phyloP scores from a whole-genome alignment of 768 basidiomycete species.

The Holtermanniella nyarrowii region DNA sequence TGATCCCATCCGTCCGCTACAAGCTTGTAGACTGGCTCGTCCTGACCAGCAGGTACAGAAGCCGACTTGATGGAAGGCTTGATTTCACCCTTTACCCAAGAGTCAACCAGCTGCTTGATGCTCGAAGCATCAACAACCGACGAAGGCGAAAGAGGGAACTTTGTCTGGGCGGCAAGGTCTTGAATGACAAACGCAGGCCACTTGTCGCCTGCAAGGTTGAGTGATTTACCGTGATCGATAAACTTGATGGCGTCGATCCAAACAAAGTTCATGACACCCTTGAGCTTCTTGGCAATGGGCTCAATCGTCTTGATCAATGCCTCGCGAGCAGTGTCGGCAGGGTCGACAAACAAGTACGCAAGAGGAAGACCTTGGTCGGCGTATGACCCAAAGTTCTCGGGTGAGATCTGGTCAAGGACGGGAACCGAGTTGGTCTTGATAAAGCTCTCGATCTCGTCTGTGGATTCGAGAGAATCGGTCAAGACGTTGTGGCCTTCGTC shows the following conservation, averaged over 20 bases:
- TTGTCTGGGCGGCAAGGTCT: slow-evolving; percentile 63
- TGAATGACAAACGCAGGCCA: slow-evolving; percentile 96
- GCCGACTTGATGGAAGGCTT: slow-evolving; percentile 80
- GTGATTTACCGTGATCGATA: slow-evolving; percentile 85
- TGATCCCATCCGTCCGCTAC: slow-evolving; percentile 86
- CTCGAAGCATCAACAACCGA: slow-evolving; percentile 48
- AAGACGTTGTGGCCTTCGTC: slow-evolving; percentile 60
- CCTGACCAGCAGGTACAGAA: slow-evolving; percentile 70
- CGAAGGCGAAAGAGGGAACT: slow-evolving; percentile 56
- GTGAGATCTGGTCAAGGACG: slow-evolving; percentile 79
- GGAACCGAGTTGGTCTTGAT: slow-evolving; percentile 75
- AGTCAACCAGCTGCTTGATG: slow-evolving; percentile 52
- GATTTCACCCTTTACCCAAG: slow-evolving; percentile 63
- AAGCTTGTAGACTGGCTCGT: slow-evolving; percentile 68
- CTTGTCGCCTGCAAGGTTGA: slow-evolving; percentile 72
- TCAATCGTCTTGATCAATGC: slow-evolving; percentile 57
- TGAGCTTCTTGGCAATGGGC: slow-evolving; percentile 69
- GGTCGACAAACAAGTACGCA: slow-evolving; percentile 89
- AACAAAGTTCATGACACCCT: slow-evolving; percentile 88
- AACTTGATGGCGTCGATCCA: slow-evolving; percentile 96
- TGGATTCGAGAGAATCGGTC: slow-evolving; percentile 21
- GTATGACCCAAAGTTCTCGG: slow-evolving; percentile 84
- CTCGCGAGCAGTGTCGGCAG: slow-evolving; percentile 53
- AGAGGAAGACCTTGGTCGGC: slow-evolving; percentile 72
- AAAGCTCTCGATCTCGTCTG: slow-evolving; percentile 57